Evolutionary conservation across 306 rosid genomes (phyloP), one percentile per base, ranked within the genome.

Genomic region (Rubus idaeus): DNA sequence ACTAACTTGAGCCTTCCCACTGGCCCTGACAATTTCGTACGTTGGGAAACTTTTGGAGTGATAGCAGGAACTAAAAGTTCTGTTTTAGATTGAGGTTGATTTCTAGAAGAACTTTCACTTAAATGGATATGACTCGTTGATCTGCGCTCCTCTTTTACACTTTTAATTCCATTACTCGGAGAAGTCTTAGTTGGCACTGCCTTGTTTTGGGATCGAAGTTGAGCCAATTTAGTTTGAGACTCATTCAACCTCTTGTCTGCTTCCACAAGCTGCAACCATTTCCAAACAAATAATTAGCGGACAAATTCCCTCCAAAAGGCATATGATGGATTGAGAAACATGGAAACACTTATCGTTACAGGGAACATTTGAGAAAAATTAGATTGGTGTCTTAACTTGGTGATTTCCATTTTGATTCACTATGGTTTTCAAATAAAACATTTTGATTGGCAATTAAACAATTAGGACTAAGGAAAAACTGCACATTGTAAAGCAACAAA

Each of bases 61-160:
- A 86, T 89, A 17, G 90, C 81, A 63, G 97, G 98, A 81, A 92
- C 88, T 68, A 86, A 16, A 83, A 95, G 97, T 80, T 86, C 88
- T 8, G 92, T 83, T 84, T 87, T 94, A 45, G 91, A 81, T 52
- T 83, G 86, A 61, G 71, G 49, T 56, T 68, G 89, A 39, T 47
- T 80, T 45, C 72, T 81, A 23, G 26, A 23, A 23, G 26, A 23
- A 23, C 26, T 23, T 23, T 23, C 26, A 23, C 26, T 23, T 47
- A 62, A 74, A 81, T 80, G 80, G 65, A 83, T 55, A 9, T 94
- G 96, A 80, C 88, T 89, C 14, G 3, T 66, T 69, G 97, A 88
- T 81, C 83, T 75, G 52, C 65, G 81, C 76, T 91, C 95, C 37
- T 44, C 83, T 81, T 92, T 94, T 76, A 88, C 90, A 79, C 78